phyloP scores from a whole-genome alignment of 108 stramenopile species.

The Craspedostauros australis region DNA sequence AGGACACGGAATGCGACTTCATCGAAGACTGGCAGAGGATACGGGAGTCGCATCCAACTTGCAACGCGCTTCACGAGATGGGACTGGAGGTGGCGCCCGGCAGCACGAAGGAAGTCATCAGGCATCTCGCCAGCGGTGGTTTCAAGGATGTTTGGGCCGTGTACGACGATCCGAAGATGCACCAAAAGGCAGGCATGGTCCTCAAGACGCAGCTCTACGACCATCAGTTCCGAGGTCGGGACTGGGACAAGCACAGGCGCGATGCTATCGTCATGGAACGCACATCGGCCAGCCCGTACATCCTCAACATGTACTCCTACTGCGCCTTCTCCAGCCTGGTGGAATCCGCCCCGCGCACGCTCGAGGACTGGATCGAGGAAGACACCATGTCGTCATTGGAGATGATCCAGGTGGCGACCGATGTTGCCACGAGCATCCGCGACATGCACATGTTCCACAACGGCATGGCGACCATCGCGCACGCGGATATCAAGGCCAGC shows the following conservation, averaged over 20 bases:
- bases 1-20: constrained; percentile 1
- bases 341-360: constrained; percentile 34
- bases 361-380: constrained; percentile 5
- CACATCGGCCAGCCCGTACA: constrained; percentile 43
- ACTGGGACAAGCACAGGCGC: background rate
- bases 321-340: constrained; percentile 45
- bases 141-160: constrained; percentile 8
- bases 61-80: constrained; percentile 8
- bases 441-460: constrained; percentile 6
- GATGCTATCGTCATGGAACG: constrained; percentile 60
- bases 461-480: constrained; percentile 7
- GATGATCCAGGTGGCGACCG: constrained; percentile 1
- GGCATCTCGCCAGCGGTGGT: background rate
- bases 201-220: constrained; percentile 5
- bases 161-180: background rate
- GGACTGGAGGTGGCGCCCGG: background rate
- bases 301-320: constrained; percentile 47
- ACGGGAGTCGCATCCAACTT: background rate
- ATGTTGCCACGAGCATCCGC: background rate
- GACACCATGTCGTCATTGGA: background rate
- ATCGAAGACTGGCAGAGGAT: background rate
- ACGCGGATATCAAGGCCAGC: constrained; percentile 11
- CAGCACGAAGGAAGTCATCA: background rate
- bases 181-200: background rate
- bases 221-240: background rate